A percentile compares a stretch with the other conserved stretches of the same genome.
phyloP scores from a whole-genome alignment of 768 basidiomycete species.

The Tricholoma flavovirens region DNA sequence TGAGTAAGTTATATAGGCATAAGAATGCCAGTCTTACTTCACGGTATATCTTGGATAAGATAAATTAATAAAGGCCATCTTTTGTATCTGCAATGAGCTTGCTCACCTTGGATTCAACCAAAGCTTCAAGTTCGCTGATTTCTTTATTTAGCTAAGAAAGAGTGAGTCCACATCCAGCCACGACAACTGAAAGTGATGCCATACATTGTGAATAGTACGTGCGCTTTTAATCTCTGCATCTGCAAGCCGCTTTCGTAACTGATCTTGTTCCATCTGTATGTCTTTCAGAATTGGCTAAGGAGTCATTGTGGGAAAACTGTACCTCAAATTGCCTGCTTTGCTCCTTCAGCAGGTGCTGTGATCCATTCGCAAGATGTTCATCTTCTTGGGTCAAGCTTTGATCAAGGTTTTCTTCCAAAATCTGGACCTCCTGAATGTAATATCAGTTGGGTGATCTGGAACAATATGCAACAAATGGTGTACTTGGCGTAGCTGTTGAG shows the following conservation, averaged over 20 bases:
- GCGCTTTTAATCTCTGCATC: slow-evolving; percentile 76
- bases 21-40: slow-evolving; percentile 42
- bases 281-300: neutral
- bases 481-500: slow-evolving; percentile 71
- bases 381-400: slow-evolving; percentile 51
- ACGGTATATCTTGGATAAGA: slow-evolving; percentile 64
- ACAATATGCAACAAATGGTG: neutral
- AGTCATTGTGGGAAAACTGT: slow-evolving; percentile 7
- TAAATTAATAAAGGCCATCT: neutral
- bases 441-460: slow-evolving; percentile 1
- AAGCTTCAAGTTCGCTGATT: slow-evolving; percentile 84
- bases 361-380: slow-evolving; percentile 18
- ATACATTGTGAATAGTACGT: slow-evolving; percentile 60
- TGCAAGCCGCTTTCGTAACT: slow-evolving; percentile 59
- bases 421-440: slow-evolving; percentile 56
- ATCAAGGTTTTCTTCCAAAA: slow-evolving; percentile 73
- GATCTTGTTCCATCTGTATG: slow-evolving; percentile 60
- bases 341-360: slow-evolving; percentile 41
- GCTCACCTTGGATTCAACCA: slow-evolving; percentile 89
- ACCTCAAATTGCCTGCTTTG: slow-evolving; percentile 53
- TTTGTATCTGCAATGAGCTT: neutral
- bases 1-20: neutral
- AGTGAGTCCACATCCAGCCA: neutral
- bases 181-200: slow-evolving; percentile 18
- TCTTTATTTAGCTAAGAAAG: slow-evolving; percentile 74